phyloP scores from a whole-genome alignment of 2,329 filamentous ascomycete species.

The Colletotrichum camelliae region DNA sequence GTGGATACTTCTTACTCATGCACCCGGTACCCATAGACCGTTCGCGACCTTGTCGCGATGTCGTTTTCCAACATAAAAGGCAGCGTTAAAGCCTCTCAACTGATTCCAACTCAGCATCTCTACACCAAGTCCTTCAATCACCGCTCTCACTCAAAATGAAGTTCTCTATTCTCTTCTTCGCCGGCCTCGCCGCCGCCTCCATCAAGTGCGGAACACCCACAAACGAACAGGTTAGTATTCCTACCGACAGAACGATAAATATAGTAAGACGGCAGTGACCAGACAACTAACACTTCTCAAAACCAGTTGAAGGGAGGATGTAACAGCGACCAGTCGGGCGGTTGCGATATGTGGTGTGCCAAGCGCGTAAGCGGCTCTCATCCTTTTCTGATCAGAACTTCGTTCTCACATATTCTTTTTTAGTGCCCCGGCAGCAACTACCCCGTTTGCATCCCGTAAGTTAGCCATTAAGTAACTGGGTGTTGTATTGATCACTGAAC shows the following conservation, averaged over 20 bases:
- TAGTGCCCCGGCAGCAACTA: not conserved
- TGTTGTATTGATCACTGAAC: not conserved
- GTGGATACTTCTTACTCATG: not conserved
- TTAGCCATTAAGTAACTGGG: too few species aligned
- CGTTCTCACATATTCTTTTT: not conserved
- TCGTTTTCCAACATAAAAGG: not conserved
- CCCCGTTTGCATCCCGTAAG: not conserved
- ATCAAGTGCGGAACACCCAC: not conserved
- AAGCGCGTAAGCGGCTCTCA: not conserved
- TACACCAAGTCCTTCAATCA: too few species aligned
- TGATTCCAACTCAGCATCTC: not conserved
- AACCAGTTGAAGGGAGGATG: not conserved
- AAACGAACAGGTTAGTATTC: not conserved
- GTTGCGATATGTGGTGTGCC: not conserved
- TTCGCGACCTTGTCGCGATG: rapidly evolving
- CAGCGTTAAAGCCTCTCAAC: not conserved
- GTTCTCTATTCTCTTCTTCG: not conserved
- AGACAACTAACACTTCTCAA: not conserved
- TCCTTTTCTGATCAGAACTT: not conserved
- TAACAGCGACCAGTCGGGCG: not conserved
- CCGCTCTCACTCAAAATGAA: not conserved
- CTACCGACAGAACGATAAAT: not conserved
- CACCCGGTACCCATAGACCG: not conserved
- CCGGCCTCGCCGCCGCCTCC: not conserved
- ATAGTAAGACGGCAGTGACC: rapidly evolving